Conservation (phyloP, 2,329 filamentous ascomycete genomes). For the Monilinia laxa region DNA sequence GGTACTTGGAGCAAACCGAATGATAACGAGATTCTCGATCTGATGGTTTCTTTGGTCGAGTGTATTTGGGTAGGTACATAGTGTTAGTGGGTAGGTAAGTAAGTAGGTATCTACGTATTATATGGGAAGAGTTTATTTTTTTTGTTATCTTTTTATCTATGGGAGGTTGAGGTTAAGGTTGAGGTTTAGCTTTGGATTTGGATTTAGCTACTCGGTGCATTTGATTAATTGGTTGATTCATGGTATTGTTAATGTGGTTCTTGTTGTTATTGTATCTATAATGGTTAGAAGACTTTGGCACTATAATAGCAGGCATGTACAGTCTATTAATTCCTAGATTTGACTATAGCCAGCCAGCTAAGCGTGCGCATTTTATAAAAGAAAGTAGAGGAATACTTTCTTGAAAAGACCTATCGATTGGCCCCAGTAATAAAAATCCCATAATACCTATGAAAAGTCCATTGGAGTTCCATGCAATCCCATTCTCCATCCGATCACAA, state of each 20-base stretch:
- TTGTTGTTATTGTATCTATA: too few relatives aligned
- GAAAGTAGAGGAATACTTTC: neutral
- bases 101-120: too few relatives aligned
- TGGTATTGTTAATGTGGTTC: too few relatives aligned
- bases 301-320: neutral
- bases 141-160: too few relatives aligned
- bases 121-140: too few relatives aligned
- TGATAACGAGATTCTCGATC: neutral
- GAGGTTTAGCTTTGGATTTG: too few relatives aligned
- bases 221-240: too few relatives aligned
- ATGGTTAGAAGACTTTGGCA: neutral
- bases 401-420: neutral
- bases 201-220: too few relatives aligned
- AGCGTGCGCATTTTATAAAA: too few relatives aligned
- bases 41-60: neutral
- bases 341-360: neutral
- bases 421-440: neutral
- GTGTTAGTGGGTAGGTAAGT: too few relatives aligned
- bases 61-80: too few relatives aligned
- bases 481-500: constrained; percentile 6
- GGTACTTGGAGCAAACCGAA: neutral
- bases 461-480: neutral
- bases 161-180: too few relatives aligned
- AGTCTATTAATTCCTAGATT: neutral
- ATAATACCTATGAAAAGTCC: neutral